Conservation (phyloP, 2,329 filamentous ascomycete genomes). For the Pseudogymnoascus sp. region DNA sequence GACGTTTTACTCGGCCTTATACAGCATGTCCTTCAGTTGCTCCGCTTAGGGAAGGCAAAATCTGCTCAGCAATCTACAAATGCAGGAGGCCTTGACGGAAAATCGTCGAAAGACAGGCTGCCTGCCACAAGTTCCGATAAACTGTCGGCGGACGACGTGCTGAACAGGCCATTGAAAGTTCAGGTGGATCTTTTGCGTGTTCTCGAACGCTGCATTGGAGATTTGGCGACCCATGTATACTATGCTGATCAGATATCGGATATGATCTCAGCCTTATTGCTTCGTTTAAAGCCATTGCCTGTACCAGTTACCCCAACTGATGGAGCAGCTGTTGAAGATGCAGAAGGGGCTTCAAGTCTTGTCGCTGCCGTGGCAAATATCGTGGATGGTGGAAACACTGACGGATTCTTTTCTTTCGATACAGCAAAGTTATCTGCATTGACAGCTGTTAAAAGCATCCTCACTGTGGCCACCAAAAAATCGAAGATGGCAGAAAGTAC, state of each 20-base stretch:
- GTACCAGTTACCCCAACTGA: slow-evolving; percentile 34
- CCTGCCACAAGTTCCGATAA: slow-evolving; percentile 18
- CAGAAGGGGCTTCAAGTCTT: slow-evolving; percentile 38
- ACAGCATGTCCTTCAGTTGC: slow-evolving; percentile 69
- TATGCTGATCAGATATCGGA: slow-evolving; percentile 94
- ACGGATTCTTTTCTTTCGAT: slow-evolving; percentile 55
- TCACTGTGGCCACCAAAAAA: slow-evolving; percentile 69
- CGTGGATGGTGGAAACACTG: slow-evolving; percentile 43
- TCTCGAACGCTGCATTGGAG: slow-evolving; percentile 77
- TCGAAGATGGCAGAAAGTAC: slow-evolving; percentile 51
- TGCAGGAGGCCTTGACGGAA: slow-evolving; percentile 13
- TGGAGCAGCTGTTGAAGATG: slow-evolving; percentile 37
- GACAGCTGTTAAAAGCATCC: slow-evolving; percentile 70
- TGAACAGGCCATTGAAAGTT: slow-evolving; percentile 40
- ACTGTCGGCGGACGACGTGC: slow-evolving; percentile 28
- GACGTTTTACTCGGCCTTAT: slow-evolving; percentile 82
- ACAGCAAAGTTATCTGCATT: slow-evolving; percentile 60
- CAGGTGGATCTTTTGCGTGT: slow-evolving; percentile 58
- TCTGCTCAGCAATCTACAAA: slow-evolving; percentile 27
- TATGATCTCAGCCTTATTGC: slow-evolving; percentile 77
- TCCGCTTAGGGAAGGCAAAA: slow-evolving; percentile 50
- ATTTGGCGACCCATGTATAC: slow-evolving; percentile 89
- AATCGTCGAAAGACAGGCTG: slow-evolving; percentile 12
- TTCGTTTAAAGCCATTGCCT: slow-evolving; percentile 62
- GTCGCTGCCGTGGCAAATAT: slow-evolving; percentile 40